Conservation (phyloP, 441 rosid species). For the Isatis lusitanica region DNA sequence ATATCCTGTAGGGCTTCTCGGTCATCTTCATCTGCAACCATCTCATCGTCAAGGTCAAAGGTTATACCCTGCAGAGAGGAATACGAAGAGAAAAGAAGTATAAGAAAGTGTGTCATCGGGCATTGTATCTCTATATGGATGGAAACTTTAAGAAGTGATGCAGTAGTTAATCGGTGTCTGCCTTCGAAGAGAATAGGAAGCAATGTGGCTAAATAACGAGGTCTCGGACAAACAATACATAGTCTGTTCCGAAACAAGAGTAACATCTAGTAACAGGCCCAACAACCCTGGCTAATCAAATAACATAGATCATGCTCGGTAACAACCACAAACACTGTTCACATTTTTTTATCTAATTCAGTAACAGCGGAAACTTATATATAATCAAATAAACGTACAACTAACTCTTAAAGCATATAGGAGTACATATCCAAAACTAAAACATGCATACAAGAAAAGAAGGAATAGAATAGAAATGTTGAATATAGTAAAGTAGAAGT, state of each 20-base stretch:
- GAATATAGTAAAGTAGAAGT: neutral
- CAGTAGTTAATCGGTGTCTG: conserved; percentile 2
- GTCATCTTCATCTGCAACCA: conserved; percentile 63
- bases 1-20: conserved; percentile 75
- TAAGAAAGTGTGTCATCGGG: neutral
- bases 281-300: neutral
- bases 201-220: conserved; percentile 3
- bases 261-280: neutral
- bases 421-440: conserved; percentile 3
- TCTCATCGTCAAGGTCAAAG: conserved; percentile 74
- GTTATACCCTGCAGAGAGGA: conserved; percentile 54
- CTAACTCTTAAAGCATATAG: neutral
- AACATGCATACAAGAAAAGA: neutral
- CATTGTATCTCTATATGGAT: neutral
- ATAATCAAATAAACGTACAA: neutral
- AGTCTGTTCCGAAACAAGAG: neutral
- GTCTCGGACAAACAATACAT: neutral
- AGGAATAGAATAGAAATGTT: neutral
- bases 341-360: neutral
- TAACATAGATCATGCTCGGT: conserved; percentile 2
- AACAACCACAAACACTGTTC: neutral
- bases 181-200: neutral
- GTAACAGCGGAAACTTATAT: neutral
- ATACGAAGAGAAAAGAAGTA: neutral
- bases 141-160: neutral